Evolutionary conservation across 2,329 filamentous ascomycete species (phyloP).

Genomic region (Diaporthe sp.): DNA sequence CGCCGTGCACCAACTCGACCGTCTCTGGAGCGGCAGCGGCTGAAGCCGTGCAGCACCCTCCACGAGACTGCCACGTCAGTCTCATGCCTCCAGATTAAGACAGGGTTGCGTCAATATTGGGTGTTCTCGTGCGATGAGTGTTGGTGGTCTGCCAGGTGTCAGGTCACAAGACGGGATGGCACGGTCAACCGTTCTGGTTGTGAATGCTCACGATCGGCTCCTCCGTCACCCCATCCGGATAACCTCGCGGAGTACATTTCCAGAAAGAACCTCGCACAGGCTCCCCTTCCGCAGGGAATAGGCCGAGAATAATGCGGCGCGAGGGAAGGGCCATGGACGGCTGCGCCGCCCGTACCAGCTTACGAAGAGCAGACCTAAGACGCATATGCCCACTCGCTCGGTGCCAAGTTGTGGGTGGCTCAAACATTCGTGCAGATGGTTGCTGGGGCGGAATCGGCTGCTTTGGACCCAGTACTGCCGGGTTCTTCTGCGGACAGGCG

Average conservation of each 20-base stretch:
- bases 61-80: conserved; percentile 39
- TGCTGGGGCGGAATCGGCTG: neutral
- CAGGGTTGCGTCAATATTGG: conserved; percentile 14
- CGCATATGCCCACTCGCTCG: conserved; percentile 1
- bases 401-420: neutral
- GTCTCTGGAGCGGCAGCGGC: conserved; percentile 10
- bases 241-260: neutral
- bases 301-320: conserved; percentile 13
- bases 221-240: conserved; percentile 20
- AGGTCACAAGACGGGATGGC: conserved; percentile 1
- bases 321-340: conserved; percentile 14
- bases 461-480: neutral
- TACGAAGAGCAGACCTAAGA: neutral
- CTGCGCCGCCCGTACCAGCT: conserved; percentile 28
- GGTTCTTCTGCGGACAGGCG: conserved; percentile 6
- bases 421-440: neutral
- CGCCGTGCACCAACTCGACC: conserved; percentile 35
- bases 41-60: conserved; percentile 19
- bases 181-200: conserved; percentile 18
- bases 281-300: neutral
- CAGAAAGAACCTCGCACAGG: neutral
- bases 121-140: conserved; percentile 5
- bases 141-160: neutral
- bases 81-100: conserved; percentile 21
- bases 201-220: conserved; percentile 14